Conservation (phyloP, 805 yeast genomes). For the Starmerella asiatica region DNA sequence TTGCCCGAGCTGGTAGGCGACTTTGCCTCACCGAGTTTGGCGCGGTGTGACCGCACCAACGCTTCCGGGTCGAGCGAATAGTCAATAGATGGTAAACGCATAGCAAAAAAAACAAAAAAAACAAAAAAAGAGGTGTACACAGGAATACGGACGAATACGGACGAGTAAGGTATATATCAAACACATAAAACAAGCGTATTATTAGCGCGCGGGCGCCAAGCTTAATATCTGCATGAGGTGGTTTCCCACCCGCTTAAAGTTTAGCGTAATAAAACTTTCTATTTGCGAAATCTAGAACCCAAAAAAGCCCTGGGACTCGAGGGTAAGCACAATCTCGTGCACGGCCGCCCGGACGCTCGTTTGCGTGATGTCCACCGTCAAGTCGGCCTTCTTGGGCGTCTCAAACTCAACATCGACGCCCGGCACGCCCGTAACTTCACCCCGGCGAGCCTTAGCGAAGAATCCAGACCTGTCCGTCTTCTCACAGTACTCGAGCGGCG, state of each 20-base stretch:
- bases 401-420: conserved; percentile 38
- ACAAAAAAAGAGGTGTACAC: too few relatives aligned
- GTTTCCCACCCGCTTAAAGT: too few relatives aligned
- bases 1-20: too few relatives aligned
- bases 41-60: too few relatives aligned
- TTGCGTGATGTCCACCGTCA: conserved; percentile 41
- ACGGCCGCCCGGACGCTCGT: conserved; percentile 56
- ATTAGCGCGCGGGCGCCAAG: too few relatives aligned
- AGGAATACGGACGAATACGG: too few relatives aligned
- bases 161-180: too few relatives aligned
- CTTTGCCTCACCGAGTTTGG: too few relatives aligned
- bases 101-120: too few relatives aligned
- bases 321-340: conserved; percentile 53
- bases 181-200: too few relatives aligned
- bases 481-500: conserved; percentile 36
- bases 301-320: conserved; percentile 77
- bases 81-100: background rate
- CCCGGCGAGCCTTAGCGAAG: conserved; percentile 34
- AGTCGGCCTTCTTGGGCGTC: conserved; percentile 41
- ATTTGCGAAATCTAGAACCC: conserved; percentile 18
- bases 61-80: background rate
- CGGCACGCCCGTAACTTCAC: conserved; percentile 36
- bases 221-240: background rate
- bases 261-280: background rate
- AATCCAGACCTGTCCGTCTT: conserved; percentile 39